phyloP scores from a whole-genome alignment of 352 stramenopile genomes.

The Thraustotheca clavata region DNA sequence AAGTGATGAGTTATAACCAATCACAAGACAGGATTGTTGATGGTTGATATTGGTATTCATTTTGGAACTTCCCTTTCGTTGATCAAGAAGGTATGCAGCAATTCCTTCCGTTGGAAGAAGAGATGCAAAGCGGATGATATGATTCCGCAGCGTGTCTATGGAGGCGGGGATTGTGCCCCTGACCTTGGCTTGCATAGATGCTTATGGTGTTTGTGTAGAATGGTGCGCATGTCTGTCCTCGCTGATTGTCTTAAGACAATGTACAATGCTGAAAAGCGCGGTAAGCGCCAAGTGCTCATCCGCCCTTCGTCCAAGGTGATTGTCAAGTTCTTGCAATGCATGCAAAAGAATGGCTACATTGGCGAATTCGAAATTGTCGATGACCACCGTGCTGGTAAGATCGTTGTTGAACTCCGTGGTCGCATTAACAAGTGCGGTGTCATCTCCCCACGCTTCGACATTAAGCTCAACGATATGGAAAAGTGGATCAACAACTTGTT shows the following conservation, averaged over 20 bases:
- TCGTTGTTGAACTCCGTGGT: slow-evolving; percentile 97
- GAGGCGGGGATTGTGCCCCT: slow-evolving; percentile 12
- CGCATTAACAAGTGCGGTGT: slow-evolving; percentile 99
- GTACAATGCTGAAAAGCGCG: slow-evolving; percentile 99
- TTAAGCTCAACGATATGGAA: slow-evolving; percentile 95
- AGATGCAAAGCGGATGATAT: neutral
- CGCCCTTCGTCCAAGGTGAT: slow-evolving; percentile 99
- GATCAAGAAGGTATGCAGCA: slow-evolving; percentile 3
- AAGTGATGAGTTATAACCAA: neutral
- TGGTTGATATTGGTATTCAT: neutral
- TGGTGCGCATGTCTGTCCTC: slow-evolving; percentile 99
- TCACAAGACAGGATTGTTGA: no score
- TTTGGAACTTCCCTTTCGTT: slow-evolving; percentile 18
- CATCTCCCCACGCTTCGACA: slow-evolving; percentile 98
- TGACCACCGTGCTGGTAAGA: slow-evolving; percentile 99
- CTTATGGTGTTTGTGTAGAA: slow-evolving; percentile 41
- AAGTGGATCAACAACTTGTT: slow-evolving; percentile 99
- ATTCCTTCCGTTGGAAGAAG: neutral
- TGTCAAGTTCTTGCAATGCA: slow-evolving; percentile 99
- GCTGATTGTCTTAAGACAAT: slow-evolving; percentile 99
- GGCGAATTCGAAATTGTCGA: slow-evolving; percentile 99
- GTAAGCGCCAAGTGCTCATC: slow-evolving; percentile 99
- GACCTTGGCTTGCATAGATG: slow-evolving; percentile 6
- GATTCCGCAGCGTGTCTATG: slow-evolving; percentile 7
- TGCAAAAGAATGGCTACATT: slow-evolving; percentile 99